Evolutionary conservation across 1,139 yeast genomes (phyloP), one percentile per base, ranked within the genome.

Genomic region (Debaryomyces singareniensis): DNA sequence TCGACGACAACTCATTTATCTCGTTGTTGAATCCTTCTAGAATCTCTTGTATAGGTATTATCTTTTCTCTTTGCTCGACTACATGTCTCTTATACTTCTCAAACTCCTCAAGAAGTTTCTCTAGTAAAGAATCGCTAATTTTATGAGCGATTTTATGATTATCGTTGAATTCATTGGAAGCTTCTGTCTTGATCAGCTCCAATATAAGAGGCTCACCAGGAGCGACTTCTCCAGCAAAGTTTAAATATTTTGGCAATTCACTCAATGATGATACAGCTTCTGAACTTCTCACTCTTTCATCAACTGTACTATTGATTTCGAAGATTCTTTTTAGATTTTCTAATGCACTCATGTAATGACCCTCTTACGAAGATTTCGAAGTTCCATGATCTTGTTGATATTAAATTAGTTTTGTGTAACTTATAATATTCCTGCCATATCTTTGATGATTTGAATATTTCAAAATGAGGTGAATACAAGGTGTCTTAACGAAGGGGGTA

Each of bases 1-100:
- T 71, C 2, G 69, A 58, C 1, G 93, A 78, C 28, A 85, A 60
- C 13, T 67, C 61, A 5, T 68, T 61, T 38, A 87, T 58, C 37
- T 78, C 79, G 4, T 49, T 38, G 42, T 78, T 77, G 53, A 85
- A 83, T 16, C 62, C 57, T 10, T 50, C 44, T 27, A 79, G 54
- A 13, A 72, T 66, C n/a, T 35, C 28, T 29, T 57, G 60, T 16
- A 67, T 53, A 2, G 71, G 71, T 13, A 37, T 40, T 15, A 68
- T 39, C 26, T 52, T 62, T 5, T 53, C 45, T 31, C 67, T 55
- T 25, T 73, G 65, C 6, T 47, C 43, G 15, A 48, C 47, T n/a
- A 76, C 53, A 4, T 60, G 51, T 5, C 43, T 37, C 33, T 62
- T 61, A 36, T 68, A 60, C 5, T 47, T 43, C 16, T 55, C 46